Base-by-base conservation (phyloP, 345 rosid genomes). In the Eucalyptus paniculata region DNA sequence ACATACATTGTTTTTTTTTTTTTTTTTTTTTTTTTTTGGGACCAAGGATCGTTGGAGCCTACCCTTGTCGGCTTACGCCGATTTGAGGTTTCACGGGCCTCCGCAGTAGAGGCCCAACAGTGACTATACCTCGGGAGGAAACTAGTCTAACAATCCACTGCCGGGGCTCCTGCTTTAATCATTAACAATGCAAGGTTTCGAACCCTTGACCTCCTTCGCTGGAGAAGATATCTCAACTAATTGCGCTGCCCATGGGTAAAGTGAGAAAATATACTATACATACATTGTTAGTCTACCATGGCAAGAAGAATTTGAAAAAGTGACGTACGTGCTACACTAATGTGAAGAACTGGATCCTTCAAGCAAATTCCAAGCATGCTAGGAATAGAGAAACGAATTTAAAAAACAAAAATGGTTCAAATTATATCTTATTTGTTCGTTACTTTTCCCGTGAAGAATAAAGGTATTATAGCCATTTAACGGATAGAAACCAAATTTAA, bases 1-100 rank as follows among this genome's bases (percentile, higher is more conserved):
- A 12, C 58, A 53, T 53, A 53, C 58, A 53, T 53, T 53, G 26
- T 51, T 44, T 47, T 47, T 47, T 45, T 50, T 47, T 47, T 45
- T 50, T 50, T 47, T 47, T 45, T 50, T 50, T 50, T 50, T 50
- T 50, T 50, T 50, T 50, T 50, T 50, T 14, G 1, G 6, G 53
- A 50, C 2, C 0, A 3, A 16, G 53, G 19, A 50, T 50, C 3
- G 7, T 2, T 0, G 1, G 0, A 50, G 53, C 51, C 7, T 15
- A 0, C 7, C 53, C 7, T 50, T 50, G 18, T 50, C 0, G 1
- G 7, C 18, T 50, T 15, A 50, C 7, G 3, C 18, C 3, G 6
- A 50, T 50, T 50, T 50, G 3, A 6, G 53, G 53, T 50, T 14
- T 50, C 7, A 50, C 2, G 0, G 3, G 3, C 7, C 53, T 15